Conservation (phyloP, 1,139 yeast genomes). For the Diutina siamensis region DNA sequence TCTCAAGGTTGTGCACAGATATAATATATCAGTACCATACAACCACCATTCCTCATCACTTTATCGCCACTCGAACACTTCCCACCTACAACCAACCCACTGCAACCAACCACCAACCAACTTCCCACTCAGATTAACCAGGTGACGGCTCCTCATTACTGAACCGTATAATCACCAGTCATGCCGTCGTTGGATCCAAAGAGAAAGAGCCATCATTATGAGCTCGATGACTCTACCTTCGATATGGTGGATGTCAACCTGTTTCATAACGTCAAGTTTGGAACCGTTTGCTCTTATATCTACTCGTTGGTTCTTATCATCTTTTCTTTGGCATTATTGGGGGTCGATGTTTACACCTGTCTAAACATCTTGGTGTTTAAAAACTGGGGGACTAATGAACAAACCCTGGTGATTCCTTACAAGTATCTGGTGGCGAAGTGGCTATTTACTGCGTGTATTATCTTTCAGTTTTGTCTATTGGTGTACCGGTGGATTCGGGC, state of each 20-base stretch:
- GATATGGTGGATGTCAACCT: slow-evolving; percentile 28
- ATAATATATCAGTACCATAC: too few relatives aligned
- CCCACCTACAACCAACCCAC: too few relatives aligned
- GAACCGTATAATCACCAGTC: too few relatives aligned
- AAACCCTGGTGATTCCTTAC: slow-evolving; percentile 33
- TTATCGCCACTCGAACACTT: too few relatives aligned
- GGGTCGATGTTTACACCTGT: slow-evolving; percentile 72
- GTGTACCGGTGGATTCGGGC: slow-evolving; percentile 53
- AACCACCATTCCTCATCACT: too few relatives aligned
- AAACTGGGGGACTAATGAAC: slow-evolving; percentile 53
- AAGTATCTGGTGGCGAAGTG: slow-evolving; percentile 53
- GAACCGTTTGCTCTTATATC: slow-evolving; percentile 45
- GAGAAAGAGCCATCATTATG: slow-evolving; percentile 7
- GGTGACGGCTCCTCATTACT: too few relatives aligned
- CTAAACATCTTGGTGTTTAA: slow-evolving; percentile 64
- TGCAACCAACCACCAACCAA: too few relatives aligned
- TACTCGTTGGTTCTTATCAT: slow-evolving; percentile 39
- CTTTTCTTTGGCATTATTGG: slow-evolving; percentile 49
- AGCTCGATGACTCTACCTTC: slow-evolving; percentile 31
- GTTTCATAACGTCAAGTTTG: slow-evolving; percentile 43
- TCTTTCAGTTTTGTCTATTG: slow-evolving; percentile 54
- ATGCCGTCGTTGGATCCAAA: too few relatives aligned
- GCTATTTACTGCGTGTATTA: slow-evolving; percentile 77
- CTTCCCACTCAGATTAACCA: too few relatives aligned
- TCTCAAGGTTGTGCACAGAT: too few relatives aligned